These are phyloP conservation scores for Wickerhamiella bombiphila DNA, from an alignment of 805 yeast species.

Conservation along the genomic window DNA sequence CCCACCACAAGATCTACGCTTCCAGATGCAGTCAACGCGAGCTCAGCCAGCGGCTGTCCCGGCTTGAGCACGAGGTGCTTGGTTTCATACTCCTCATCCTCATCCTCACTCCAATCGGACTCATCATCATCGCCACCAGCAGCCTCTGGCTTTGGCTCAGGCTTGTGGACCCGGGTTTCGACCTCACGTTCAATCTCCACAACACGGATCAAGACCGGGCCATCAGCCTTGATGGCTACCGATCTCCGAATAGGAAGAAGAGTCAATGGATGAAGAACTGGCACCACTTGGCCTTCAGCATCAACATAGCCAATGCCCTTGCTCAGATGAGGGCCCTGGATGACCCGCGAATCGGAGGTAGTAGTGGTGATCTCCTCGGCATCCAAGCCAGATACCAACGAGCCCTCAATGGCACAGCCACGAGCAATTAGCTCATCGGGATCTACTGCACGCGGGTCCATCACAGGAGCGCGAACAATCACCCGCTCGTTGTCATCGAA, in stretches of 20 bases:
- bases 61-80: slow-evolving; percentile 62
- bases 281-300: slow-evolving; percentile 52
- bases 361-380: slow-evolving; percentile 42
- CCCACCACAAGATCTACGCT: slow-evolving; percentile 52
- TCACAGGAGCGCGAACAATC: slow-evolving; percentile 53
- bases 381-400: slow-evolving; percentile 60
- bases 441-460: slow-evolving; percentile 60
- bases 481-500: slow-evolving; percentile 65
- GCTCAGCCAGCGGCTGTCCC: slow-evolving; percentile 61
- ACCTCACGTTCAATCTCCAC: slow-evolving; percentile 63
- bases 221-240: slow-evolving; percentile 44
- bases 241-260: slow-evolving; percentile 82
- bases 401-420: slow-evolving; percentile 96
- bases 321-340: slow-evolving; percentile 74
- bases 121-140: slow-evolving; percentile 35
- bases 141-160: slow-evolving; percentile 47
- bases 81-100: slow-evolving; percentile 78
- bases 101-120: slow-evolving; percentile 35
- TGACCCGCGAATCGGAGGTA: slow-evolving; percentile 65
- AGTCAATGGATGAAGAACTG: slow-evolving; percentile 68
- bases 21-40: slow-evolving; percentile 56
- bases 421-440: slow-evolving; percentile 84
- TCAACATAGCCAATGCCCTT: slow-evolving; percentile 76
- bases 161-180: slow-evolving; percentile 63
- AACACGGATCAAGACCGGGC: slow-evolving; percentile 51